These are phyloP conservation scores for Fraxinus floribunda DNA, from an alignment of 305 asterid species.

Conservation along the genomic window DNA sequence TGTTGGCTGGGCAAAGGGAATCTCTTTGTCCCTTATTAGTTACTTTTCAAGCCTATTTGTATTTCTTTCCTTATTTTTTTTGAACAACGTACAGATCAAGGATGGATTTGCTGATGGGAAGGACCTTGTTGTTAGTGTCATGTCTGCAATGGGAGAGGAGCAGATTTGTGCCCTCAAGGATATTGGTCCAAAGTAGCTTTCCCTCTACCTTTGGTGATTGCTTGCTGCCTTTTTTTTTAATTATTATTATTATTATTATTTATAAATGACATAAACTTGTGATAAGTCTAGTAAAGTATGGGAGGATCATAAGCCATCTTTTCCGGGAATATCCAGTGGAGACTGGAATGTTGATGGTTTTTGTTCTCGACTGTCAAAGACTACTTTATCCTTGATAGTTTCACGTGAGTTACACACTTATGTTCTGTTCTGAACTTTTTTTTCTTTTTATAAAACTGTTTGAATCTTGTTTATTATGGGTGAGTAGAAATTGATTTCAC, in stretches of 20 bases:
- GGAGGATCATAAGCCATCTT: conserved; percentile 27
- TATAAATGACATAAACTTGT: conserved; percentile 11
- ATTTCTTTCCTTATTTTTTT: not conserved
- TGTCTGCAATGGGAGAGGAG: not conserved
- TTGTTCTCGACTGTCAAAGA: conserved; percentile 21
- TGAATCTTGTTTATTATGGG: not conserved
- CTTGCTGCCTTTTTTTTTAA: conserved; percentile 12
- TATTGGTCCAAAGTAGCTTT: not conserved
- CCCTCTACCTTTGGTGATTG: conserved; percentile 6
- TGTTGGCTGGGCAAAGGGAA: not conserved
- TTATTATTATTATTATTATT: not conserved
- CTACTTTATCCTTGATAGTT: not conserved
- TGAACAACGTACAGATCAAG: not conserved
- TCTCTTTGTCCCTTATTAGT: not conserved
- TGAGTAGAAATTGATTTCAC: not conserved
- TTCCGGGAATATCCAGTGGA: not conserved
- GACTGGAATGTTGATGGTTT: conserved; percentile 19
- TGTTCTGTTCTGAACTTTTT: conserved; percentile 9
- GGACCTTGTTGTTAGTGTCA: not conserved
- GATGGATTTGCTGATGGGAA: not conserved
- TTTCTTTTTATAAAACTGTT: not conserved
- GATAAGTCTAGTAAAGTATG: conserved; percentile 13
- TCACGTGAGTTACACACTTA: not conserved
- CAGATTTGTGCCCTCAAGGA: not conserved
- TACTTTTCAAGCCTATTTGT: not conserved